phyloP scores from a whole-genome alignment of 192 early-diverging fungal species.

The Entomortierella lignicola region DNA sequence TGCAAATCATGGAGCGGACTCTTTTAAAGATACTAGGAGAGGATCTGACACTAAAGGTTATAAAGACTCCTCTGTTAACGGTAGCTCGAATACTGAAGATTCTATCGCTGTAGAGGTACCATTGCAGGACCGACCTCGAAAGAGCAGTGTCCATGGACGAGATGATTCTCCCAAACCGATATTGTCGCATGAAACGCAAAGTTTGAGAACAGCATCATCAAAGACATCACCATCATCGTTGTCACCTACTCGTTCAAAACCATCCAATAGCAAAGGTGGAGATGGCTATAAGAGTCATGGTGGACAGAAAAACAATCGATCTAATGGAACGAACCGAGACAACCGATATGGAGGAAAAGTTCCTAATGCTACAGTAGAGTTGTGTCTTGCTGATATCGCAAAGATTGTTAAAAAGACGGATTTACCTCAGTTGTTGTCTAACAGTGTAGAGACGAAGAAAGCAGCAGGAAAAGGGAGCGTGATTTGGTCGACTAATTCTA shows the following conservation, averaged over 20 bases:
- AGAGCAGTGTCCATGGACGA: neutral
- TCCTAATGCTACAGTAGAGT: slow-evolving; percentile 27
- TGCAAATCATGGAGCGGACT: neutral
- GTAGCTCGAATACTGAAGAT: neutral
- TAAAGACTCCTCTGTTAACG: neutral
- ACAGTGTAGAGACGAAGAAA: neutral
- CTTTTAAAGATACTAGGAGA: neutral
- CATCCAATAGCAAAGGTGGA: neutral
- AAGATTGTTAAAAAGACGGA: slow-evolving; percentile 27
- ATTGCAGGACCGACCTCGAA: neutral
- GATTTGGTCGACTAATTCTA: slow-evolving; percentile 48
- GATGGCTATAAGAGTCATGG: slow-evolving; percentile 9
- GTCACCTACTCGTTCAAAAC: neutral
- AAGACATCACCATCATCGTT: neutral
- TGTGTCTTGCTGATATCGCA: slow-evolving; percentile 47
- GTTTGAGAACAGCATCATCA: neutral
- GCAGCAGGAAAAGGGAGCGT: slow-evolving; percentile 26
- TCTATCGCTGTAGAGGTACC: neutral
- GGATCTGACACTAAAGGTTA: neutral
- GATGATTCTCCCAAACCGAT: neutral
- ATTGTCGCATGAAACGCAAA: neutral
- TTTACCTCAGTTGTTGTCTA: neutral
- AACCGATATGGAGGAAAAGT: slow-evolving; percentile 6
- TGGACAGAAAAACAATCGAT: slow-evolving; percentile 6
- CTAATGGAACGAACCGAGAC: neutral